phyloP scores from a whole-genome alignment of 352 stramenopile genomes.

The Albugo laibachii region DNA sequence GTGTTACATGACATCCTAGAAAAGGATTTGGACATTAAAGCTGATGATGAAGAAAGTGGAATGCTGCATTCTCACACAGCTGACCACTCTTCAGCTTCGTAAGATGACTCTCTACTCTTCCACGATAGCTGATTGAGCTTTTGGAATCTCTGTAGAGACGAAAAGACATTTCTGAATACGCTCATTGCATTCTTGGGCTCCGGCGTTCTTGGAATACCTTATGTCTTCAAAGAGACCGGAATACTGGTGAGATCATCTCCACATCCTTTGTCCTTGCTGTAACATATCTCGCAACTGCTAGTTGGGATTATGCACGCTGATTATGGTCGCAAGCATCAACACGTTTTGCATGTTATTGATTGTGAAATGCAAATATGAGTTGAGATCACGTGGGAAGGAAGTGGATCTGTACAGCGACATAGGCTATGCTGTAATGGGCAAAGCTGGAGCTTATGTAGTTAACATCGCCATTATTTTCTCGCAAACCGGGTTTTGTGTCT shows the following conservation, averaged over 20 bases:
- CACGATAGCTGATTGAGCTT: not conserved
- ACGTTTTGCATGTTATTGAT: slow-evolving; percentile 63
- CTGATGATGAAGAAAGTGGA: too few species aligned
- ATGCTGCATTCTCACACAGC: too few species aligned
- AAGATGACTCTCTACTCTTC: too few species aligned
- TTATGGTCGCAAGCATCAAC: slow-evolving; percentile 26
- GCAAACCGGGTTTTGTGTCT: slow-evolving; percentile 78
- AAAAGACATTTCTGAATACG: slow-evolving; percentile 38
- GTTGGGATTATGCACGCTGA: slow-evolving; percentile 33
- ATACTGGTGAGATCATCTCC: slow-evolving; percentile 44
- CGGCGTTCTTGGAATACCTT: slow-evolving; percentile 77
- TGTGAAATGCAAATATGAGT: slow-evolving; percentile 61
- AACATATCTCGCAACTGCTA: slow-evolving; percentile 4
- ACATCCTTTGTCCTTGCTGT: slow-evolving; percentile 5
- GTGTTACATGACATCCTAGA: too few species aligned
- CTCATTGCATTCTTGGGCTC: slow-evolving; percentile 86
- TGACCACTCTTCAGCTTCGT: too few species aligned
- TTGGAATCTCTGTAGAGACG: slow-evolving; percentile 5
- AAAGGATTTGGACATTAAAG: too few species aligned
- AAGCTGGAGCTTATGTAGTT: slow-evolving; percentile 40
- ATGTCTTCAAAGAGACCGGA: slow-evolving; percentile 75
- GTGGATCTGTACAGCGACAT: slow-evolving; percentile 76
- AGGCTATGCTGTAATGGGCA: slow-evolving; percentile 52
- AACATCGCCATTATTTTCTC: slow-evolving; percentile 73
- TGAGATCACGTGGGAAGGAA: slow-evolving; percentile 21